Base-by-base conservation (phyloP, 331 rosid genomes). In the Pyrus hybrid region DNA sequence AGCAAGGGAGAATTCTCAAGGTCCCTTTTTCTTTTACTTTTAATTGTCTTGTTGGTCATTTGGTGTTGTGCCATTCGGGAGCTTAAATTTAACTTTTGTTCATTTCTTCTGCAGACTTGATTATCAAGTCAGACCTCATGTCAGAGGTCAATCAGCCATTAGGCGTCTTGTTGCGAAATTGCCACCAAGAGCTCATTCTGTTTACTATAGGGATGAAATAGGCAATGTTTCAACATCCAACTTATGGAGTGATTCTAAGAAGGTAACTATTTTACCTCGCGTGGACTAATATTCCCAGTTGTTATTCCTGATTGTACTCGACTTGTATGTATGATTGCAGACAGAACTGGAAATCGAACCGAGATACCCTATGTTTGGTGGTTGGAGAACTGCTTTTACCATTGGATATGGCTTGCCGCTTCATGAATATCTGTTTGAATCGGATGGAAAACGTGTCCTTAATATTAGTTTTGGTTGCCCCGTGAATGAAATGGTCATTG, bases 1-100 rank as follows among this genome's bases (percentile, higher is more conserved):
- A 90, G 87, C 89, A 90, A 84, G 80, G 99, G 99, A 70, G 99
- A 91, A 83, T 95, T 95, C 85, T 95, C 99, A 18, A 95, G 97
- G 99, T 91, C 62, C 60, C 16, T 83, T 43, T 64, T 79, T 71
- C 47, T 62, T 79, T 65, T 6, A 43, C 49, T 43, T 65, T 6
- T 13, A 11, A 17, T 43, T 16, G 47, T 65, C 60, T 61, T 51
- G 57, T 73, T 66, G 45, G 69, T 58, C 68, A 54, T 69, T 71
- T 64, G 25, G 17, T 64, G 63, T 70, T 69, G 2, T 76, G 47
- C 76, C 80, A 68, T 23, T 43, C 41, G 71, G 75, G 69, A 58
- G 41, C 49, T 45, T 68, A 70, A 30, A 82, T 43, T 80, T 80
- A 53, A 30, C 81, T 63, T 62, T 65, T 51, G 70, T 66, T 64